Conservation (phyloP, 768 basidiomycete genomes). For the Suillus variegatus region DNA sequence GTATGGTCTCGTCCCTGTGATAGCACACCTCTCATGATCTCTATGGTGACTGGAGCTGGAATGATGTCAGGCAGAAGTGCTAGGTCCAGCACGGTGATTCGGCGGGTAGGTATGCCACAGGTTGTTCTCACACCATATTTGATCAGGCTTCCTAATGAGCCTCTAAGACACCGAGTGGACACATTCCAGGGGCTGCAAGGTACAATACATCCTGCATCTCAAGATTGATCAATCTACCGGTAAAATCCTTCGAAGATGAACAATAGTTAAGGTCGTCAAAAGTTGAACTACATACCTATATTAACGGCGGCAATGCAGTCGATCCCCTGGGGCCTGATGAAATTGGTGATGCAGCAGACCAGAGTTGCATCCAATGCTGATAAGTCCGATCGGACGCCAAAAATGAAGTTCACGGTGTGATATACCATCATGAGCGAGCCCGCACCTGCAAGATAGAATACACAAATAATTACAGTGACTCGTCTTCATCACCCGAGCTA, state of each 20-base stretch:
- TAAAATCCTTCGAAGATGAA: constrained; percentile 39
- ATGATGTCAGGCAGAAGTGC: not conserved
- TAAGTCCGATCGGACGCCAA: constrained; percentile 66
- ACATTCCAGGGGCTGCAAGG: not conserved
- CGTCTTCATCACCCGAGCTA: constrained; percentile 67
- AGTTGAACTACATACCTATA: constrained; percentile 44
- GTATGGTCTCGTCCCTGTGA: not conserved
- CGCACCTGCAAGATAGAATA: not conserved
- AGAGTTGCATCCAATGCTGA: constrained; percentile 78
- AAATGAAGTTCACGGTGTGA: constrained; percentile 65
- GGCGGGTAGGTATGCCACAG: not conserved
- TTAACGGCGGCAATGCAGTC: constrained; percentile 57
- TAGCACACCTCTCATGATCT: not conserved
- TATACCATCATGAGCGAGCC: constrained; percentile 35
- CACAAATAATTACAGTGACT: constrained; percentile 59
- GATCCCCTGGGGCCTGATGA: constrained; percentile 16
- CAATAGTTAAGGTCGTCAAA: not conserved
- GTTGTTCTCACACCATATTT: not conserved
- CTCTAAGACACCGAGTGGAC: not conserved
- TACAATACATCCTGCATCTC: not conserved
- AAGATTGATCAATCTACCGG: constrained; percentile 24
- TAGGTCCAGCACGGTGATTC: not conserved
- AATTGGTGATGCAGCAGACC: constrained; percentile 69
- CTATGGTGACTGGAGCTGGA: not conserved
- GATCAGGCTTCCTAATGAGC: not conserved